Conservation (phyloP, 805 yeast species). For the Kluyveromyces wickerhamii region DNA sequence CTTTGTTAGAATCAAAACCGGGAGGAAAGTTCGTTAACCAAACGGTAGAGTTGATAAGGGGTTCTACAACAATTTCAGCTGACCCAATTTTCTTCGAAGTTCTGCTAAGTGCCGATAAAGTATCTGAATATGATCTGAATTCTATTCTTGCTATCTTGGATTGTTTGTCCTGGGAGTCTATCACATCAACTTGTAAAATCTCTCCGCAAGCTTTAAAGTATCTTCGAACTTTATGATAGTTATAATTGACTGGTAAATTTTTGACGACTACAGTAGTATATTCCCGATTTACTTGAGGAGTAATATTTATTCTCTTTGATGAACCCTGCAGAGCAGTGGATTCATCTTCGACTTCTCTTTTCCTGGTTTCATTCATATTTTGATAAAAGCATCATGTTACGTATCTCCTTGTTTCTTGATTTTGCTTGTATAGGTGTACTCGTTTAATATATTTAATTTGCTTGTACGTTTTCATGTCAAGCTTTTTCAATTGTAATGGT, state of each 20-base stretch:
- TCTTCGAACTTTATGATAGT: conserved; percentile 32
- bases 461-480: no score
- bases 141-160: conserved; percentile 48
- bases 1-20: conserved; percentile 31
- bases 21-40: conserved; percentile 77
- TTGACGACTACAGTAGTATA: conserved; percentile 46
- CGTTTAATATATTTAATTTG: no score
- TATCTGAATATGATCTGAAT: conserved; percentile 39
- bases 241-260: conserved; percentile 36
- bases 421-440: no score
- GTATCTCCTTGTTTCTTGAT: no score
- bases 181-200: conserved; percentile 32
- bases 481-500: no score
- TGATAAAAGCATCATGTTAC: no score
- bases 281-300: no score
- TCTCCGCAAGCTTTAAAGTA: conserved; percentile 59
- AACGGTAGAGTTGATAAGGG: conserved; percentile 43
- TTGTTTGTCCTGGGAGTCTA: conserved; percentile 13
- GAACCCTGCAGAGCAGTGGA: no score
- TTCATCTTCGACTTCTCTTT: no score
- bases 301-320: no score
- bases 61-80: conserved; percentile 37
- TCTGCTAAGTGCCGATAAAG: conserved; percentile 53
- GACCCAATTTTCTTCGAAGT: conserved; percentile 42
- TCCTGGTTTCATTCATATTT: no score